These are phyloP conservation scores for Canavalia ensiformis DNA, from an alignment of 306 rosid genomes.

Conservation along the genomic window DNA sequence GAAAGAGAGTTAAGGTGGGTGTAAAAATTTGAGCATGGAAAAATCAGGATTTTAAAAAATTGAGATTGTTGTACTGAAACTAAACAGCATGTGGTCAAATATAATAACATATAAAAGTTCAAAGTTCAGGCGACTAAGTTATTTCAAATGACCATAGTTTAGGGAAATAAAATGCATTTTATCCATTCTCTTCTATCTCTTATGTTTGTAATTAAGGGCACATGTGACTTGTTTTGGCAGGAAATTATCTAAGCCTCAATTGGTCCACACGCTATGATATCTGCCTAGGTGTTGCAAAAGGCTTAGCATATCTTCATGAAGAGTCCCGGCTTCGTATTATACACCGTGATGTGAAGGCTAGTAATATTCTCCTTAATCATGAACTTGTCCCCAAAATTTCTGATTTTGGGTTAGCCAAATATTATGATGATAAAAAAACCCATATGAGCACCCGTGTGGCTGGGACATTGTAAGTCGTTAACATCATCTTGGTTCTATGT, in stretches of 20 bases:
- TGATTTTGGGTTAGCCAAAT: slow-evolving; percentile 83
- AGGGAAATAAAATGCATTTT: no score
- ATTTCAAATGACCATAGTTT: no score
- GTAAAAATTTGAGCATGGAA: no score
- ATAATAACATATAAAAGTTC: no score
- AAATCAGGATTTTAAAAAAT: no score
- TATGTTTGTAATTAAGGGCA: background rate
- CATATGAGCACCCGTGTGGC: slow-evolving; percentile 87
- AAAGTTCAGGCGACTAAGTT: no score
- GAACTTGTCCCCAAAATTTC: slow-evolving; percentile 81
- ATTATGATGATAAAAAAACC: slow-evolving; percentile 78
- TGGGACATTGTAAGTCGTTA: slow-evolving; percentile 73
- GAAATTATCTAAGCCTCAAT: slow-evolving; percentile 56
- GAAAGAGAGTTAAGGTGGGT: no score
- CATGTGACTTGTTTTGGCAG: slow-evolving; percentile 50
- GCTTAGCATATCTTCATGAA: slow-evolving; percentile 79
- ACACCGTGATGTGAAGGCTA: slow-evolving; percentile 88
- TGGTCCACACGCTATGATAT: slow-evolving; percentile 81
- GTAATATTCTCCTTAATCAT: slow-evolving; percentile 79
- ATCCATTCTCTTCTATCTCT: no score
- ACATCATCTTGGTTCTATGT: background rate
- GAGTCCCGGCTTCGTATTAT: slow-evolving; percentile 80
- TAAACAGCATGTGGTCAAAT: no score
- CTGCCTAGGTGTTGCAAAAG: slow-evolving; percentile 80
- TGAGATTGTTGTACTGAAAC: no score